Evolutionary conservation across 768 basidiomycete species (phyloP).

Genomic region (Xanthoconium stramineum): DNA sequence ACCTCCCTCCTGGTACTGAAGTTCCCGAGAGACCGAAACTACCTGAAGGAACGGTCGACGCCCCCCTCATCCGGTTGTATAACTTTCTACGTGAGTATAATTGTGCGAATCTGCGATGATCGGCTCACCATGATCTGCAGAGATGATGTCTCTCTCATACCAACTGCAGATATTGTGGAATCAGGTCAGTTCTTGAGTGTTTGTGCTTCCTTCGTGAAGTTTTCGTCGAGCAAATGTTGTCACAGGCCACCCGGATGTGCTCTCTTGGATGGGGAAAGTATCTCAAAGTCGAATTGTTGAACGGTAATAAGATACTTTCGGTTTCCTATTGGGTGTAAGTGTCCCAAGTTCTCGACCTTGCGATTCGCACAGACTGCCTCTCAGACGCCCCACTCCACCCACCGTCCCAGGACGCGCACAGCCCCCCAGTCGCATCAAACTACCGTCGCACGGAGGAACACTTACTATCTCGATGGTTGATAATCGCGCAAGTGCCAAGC

Average conservation of each 20-base stretch:
- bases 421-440: slow-evolving; percentile 33
- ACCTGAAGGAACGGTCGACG: slow-evolving; percentile 63
- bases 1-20: slow-evolving; percentile 39
- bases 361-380: slow-evolving; percentile 1
- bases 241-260: slow-evolving; percentile 67
- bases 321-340: slow-evolving; percentile 88
- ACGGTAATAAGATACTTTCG: slow-evolving; percentile 62
- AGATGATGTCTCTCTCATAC: slow-evolving; percentile 89
- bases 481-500: slow-evolving; percentile 37
- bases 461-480: slow-evolving; percentile 71
- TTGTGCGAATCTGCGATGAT: neutral
- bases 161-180: slow-evolving; percentile 88
- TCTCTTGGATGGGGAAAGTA: slow-evolving; percentile 86
- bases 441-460: slow-evolving; percentile 67
- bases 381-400: slow-evolving; percentile 40
- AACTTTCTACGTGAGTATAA: slow-evolving; percentile 80
- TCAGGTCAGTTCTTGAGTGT: slow-evolving; percentile 43
- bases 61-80: slow-evolving; percentile 80
- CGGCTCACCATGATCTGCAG: slow-evolving; percentile 36
- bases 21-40: slow-evolving; percentile 46
- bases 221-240: neutral
- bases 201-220: neutral
- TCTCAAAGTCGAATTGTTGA: slow-evolving; percentile 65
- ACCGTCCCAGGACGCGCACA: slow-evolving; percentile 28
- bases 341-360: slow-evolving; percentile 7